Base-by-base conservation (phyloP, 352 stramenopile species). In the Pythium folliculosum region DNA sequence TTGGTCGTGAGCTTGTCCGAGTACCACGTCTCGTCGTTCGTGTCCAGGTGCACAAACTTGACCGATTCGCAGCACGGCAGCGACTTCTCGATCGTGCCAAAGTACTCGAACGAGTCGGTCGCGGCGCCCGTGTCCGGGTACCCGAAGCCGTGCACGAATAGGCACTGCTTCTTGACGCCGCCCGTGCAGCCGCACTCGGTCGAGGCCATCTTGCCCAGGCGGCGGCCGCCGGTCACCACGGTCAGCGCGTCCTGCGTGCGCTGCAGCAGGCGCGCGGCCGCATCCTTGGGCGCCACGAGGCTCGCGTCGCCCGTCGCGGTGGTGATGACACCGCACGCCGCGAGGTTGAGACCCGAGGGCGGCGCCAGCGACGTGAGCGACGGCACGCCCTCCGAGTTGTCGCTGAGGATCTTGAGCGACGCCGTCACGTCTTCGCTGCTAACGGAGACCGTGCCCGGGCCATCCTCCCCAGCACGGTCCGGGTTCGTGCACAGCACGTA, bases 21-120 rank as follows among this genome's bases (percentile, higher is more conserved):
- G 62, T 73, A 70, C 76, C 76, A 82, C 32, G 67, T 35, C 14
- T 66, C 37, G 27, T 62, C 30, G 43, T 70, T 72, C 14, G 73
- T 75, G 65, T 82, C 67, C 40, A 82, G 59, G 50, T 73, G 76
- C 32, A 75, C 55, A 50, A 82, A 80, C 63, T 73, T 78, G 61
- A 73, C 52, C 9, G 60, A 63, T 8, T 68, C 70, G 62, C 76
- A 82, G 66, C 76, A 82, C 48, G 73, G 64, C 22, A 72, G 37
- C 25, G 62, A 25, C 12, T 61, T 49, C 9, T 80, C 56, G 21
- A 80, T 53, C 7, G 55, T 58, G 17, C 72, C 70, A 67, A 72
- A 82, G 58, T 80, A 78, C 43, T 51, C 21, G 65, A 73, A 78
- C 58, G 57, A 38, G 53, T 67, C 47, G 25, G 40, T 50, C 9